Conservation (phyloP, 371 early-diverging fungal genomes). For the Globomyces sp. region DNA sequence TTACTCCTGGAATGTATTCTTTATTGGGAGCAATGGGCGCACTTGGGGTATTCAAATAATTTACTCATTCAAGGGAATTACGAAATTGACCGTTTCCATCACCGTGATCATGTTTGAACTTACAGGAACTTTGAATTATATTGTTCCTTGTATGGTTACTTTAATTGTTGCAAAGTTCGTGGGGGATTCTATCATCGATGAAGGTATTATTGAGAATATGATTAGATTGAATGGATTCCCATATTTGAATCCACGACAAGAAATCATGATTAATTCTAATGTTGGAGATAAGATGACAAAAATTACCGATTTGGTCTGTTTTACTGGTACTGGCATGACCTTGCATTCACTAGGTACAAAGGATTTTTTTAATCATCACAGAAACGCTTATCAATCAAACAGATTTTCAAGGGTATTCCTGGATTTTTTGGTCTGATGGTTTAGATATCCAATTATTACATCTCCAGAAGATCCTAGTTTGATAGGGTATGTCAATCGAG, state of each 20-base stretch:
- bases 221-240: conserved; percentile 81
- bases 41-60: conserved; percentile 54
- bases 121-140: conserved; percentile 84
- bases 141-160: conserved; percentile 89
- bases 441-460: conserved; percentile 26
- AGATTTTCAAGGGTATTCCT: conserved; percentile 20
- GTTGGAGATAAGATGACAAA: conserved; percentile 36
- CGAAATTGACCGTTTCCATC: conserved; percentile 68
- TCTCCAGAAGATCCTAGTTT: conserved; percentile 56
- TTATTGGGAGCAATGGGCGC: conserved; percentile 93
- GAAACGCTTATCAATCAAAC: conserved; percentile 52
- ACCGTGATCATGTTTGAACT: conserved; percentile 94
- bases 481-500: conserved; percentile 81
- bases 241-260: conserved; percentile 73
- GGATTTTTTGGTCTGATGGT: conserved; percentile 21
- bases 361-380: conserved; percentile 52
- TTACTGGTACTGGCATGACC: conserved; percentile 57
- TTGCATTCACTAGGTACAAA: conserved; percentile 17
- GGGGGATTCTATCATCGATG: conserved; percentile 73
- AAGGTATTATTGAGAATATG: conserved; percentile 81
- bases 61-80: conserved; percentile 52
- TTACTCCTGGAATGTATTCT: conserved; percentile 93
- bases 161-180: conserved; percentile 92
- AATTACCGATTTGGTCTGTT: conserved; percentile 42
- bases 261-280: conserved; percentile 24